Conservation (phyloP, 1,139 yeast species). For the Saccharomyces hybrid region DNA sequence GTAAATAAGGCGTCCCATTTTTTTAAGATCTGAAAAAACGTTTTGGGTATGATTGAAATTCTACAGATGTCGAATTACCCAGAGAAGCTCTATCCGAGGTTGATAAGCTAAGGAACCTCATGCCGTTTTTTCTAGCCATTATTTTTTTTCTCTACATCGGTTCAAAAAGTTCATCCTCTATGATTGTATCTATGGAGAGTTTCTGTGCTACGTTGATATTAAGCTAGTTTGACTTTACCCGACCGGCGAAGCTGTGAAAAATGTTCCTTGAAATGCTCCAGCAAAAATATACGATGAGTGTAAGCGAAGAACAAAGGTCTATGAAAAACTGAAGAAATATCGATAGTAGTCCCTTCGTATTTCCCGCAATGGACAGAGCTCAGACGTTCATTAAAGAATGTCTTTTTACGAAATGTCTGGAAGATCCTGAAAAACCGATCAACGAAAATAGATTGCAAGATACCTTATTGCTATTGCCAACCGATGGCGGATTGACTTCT, state of each 20-base stretch:
- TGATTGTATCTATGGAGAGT: background rate
- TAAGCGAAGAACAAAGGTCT: background rate
- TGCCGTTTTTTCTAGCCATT: too few species aligned
- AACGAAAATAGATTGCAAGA: slow-evolving; percentile 26
- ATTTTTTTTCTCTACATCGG: too few species aligned
- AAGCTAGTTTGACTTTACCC: background rate
- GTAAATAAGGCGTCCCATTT: too few species aligned
- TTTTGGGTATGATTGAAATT: background rate
- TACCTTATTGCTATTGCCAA: slow-evolving; percentile 28
- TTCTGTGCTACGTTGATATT: background rate
- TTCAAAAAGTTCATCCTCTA: background rate
- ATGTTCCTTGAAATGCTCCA: background rate
- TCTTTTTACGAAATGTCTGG: slow-evolving; percentile 24
- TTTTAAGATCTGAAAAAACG: too few species aligned
- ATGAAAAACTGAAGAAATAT: background rate
- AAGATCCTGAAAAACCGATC: slow-evolving; percentile 28
- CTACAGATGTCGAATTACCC: too few species aligned
- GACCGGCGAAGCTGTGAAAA: background rate
- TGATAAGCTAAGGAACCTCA: too few species aligned
- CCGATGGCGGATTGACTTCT: slow-evolving; percentile 28
- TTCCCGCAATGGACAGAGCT: slow-evolving; percentile 21
- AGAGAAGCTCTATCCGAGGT: too few species aligned
- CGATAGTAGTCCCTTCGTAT: too few species aligned
- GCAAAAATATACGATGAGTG: background rate
- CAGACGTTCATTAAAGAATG: slow-evolving; percentile 27